Percentiles rank a stretch among this genome's conserved stretches.
Evolutionary conservation across 129 eudicot genomes (phyloP).

Genomic region (Sambucus nigra): DNA sequence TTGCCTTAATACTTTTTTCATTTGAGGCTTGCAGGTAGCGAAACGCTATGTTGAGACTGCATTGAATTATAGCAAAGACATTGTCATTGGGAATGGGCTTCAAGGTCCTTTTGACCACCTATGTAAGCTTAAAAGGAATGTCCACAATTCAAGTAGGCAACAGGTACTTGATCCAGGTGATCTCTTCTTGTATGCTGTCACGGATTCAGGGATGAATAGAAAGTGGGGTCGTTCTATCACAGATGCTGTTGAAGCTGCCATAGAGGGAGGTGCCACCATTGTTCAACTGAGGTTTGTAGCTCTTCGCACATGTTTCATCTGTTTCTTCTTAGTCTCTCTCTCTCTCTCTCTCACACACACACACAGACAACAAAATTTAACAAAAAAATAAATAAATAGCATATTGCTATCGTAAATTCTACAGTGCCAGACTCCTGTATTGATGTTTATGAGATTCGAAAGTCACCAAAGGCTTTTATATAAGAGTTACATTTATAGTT

Average conservation of each 20-base stretch:
- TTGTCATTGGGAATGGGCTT: slow-evolving; percentile 60
- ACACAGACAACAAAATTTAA: too few relatives aligned
- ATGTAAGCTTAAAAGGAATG: slow-evolving; percentile 52
- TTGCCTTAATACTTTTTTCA: neutral
- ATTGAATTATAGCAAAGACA: slow-evolving; percentile 63
- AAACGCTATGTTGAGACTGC: slow-evolving; percentile 72
- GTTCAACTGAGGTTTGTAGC: slow-evolving; percentile 63
- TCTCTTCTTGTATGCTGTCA: slow-evolving; percentile 82
- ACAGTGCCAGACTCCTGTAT: neutral
- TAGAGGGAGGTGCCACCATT: slow-evolving; percentile 94
- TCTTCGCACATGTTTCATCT: neutral
- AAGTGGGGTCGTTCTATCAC: slow-evolving; percentile 81
- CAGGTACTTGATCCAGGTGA: slow-evolving; percentile 50
- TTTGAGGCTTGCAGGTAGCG: slow-evolving; percentile 45
- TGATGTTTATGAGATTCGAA: neutral
- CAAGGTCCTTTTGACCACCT: slow-evolving; percentile 91
- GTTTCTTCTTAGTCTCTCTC: neutral
- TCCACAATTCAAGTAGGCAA: slow-evolving; percentile 16
- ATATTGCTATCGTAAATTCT: neutral
- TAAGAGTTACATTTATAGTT: neutral
- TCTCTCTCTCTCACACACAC: neutral
- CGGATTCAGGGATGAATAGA: slow-evolving; percentile 81
- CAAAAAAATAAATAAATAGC: too few relatives aligned
- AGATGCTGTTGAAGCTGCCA: slow-evolving; percentile 81
- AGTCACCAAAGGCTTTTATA: neutral